These are phyloP conservation scores for Monosporascus ibericus DNA, from an alignment of 2,329 filamentous ascomycete species.

Conservation along the genomic window DNA sequence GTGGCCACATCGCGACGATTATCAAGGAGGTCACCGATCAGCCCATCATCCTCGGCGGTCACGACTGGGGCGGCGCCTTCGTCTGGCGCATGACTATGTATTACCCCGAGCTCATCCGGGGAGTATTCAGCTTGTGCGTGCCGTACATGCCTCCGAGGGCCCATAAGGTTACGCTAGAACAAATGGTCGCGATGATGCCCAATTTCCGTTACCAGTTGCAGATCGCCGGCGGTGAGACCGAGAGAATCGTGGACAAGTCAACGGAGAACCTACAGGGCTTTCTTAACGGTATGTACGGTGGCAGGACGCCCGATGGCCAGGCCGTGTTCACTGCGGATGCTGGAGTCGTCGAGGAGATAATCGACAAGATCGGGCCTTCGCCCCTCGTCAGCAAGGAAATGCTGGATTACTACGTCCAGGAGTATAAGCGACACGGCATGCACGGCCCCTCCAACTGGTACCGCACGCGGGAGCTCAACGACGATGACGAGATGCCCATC, in stretches of 20 bases:
- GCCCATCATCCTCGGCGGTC: slow-evolving; percentile 75
- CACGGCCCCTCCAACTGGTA: slow-evolving; percentile 88
- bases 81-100: slow-evolving; percentile 63
- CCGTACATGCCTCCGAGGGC: slow-evolving; percentile 56
- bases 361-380: slow-evolving; percentile 51
- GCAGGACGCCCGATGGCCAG: slow-evolving; percentile 48
- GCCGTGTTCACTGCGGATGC: slow-evolving; percentile 49
- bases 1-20: slow-evolving; percentile 70
- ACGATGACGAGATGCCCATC: slow-evolving; percentile 63
- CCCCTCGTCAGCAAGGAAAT: slow-evolving; percentile 61
- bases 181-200: slow-evolving; percentile 52
- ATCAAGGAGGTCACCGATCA: slow-evolving; percentile 47
- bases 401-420: slow-evolving; percentile 67
- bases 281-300: slow-evolving; percentile 67
- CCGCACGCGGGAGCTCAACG: slow-evolving; percentile 66
- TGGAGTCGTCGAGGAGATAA: slow-evolving; percentile 59
- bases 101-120: slow-evolving; percentile 65
- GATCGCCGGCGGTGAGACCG: slow-evolving; percentile 61
- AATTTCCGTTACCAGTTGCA: slow-evolving; percentile 84
- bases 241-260: slow-evolving; percentile 48
- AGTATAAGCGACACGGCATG: slow-evolving; percentile 68
- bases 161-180: slow-evolving; percentile 50
- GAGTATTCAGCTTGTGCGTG: slow-evolving; percentile 76
- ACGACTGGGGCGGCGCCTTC: slow-evolving; percentile 85
- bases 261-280: slow-evolving; percentile 60